These are phyloP conservation scores for Monilinia polystroma DNA, from an alignment of 2,329 filamentous ascomycete species.

Conservation along the genomic window DNA sequence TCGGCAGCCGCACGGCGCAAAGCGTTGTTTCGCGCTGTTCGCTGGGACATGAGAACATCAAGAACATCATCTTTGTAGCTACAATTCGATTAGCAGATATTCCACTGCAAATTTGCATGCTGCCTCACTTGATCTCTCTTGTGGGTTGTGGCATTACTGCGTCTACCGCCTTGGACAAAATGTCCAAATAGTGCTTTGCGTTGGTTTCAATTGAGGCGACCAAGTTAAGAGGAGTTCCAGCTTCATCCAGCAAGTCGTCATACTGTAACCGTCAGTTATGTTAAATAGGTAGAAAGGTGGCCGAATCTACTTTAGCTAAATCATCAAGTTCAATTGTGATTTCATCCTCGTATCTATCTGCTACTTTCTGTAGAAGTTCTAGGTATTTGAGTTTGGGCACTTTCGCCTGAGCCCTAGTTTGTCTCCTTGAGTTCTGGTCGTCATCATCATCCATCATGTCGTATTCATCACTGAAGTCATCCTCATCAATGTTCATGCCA, in stretches of 20 bases:
- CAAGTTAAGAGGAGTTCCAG: slow-evolving; percentile 56
- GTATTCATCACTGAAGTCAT: slow-evolving; percentile 84
- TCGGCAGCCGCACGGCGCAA: slow-evolving; percentile 66
- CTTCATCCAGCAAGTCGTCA: slow-evolving; percentile 68
- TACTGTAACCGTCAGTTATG: slow-evolving; percentile 49
- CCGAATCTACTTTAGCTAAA: slow-evolving; percentile 59
- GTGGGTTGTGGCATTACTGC: slow-evolving; percentile 77
- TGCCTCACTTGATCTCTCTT: slow-evolving; percentile 68
- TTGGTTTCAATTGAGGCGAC: slow-evolving; percentile 86
- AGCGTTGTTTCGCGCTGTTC: slow-evolving; percentile 80
- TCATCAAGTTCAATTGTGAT: slow-evolving; percentile 89
- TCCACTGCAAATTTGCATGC: neutral
- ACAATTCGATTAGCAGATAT: slow-evolving; percentile 14
- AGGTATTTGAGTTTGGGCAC: slow-evolving; percentile 81
- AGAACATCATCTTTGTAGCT: slow-evolving; percentile 97
- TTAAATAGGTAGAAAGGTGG: slow-evolving; percentile 43
- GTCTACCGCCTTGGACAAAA: slow-evolving; percentile 86
- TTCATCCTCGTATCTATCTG: slow-evolving; percentile 74
- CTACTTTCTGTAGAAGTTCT: slow-evolving; percentile 80
- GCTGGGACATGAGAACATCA: slow-evolving; percentile 92
- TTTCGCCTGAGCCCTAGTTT: slow-evolving; percentile 51
- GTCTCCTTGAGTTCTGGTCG: slow-evolving; percentile 48
- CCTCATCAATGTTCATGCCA: slow-evolving; percentile 81
- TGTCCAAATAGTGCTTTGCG: slow-evolving; percentile 92
- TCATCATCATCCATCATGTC: slow-evolving; percentile 88